Base-by-base conservation (phyloP, 306 rosid genomes). In the Senna siamea region DNA sequence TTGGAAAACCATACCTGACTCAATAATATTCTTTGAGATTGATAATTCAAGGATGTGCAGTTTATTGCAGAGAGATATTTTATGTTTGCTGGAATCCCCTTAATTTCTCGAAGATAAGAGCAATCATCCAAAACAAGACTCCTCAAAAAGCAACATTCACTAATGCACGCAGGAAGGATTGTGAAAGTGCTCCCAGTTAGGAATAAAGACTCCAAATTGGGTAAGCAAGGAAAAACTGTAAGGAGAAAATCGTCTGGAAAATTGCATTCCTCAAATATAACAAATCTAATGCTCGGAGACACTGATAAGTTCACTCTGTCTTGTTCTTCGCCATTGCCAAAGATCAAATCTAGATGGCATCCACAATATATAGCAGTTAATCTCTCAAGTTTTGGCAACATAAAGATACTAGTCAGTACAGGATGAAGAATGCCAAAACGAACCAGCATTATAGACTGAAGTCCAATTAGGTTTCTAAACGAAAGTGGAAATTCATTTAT, bases 41-140 rank as follows among this genome's bases (percentile, higher is more conserved):
- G 43, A 3, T 6, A 40, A 15, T 41, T 66, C 57, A 66, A 66
- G 1, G 26, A 15, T n/a, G 5, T 47, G 72, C 72, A 66, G 57
- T 62, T 62, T 15, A 37, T 38, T 15, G 72, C 65, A 0, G 72
- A 63, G 44, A 74, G 43, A 37, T 63, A 26, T 52, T 64, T 65
- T 74, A 74, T 63, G 35, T 64, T 74, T n/a, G 78, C 44, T 5
- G 72, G 78, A 52, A 74, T 40, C 44, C 43, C 65, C 50, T 19
- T 50, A 38, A 74, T 40, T 74, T 63, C 72, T 38, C 44, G 65
- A 64, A 74, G 78, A n/a, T 37, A 0, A 13, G 22, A 20, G 64
- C 78, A 74, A 10, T 74, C 18, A 9, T 74, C 55, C 22, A 74
- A 23, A 51, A 50, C 53, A 51, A 63, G 78, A 37, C 40, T 9